Base-by-base conservation (phyloP, 1,284 basidiomycete species). In the Leccinum pachyderme region DNA sequence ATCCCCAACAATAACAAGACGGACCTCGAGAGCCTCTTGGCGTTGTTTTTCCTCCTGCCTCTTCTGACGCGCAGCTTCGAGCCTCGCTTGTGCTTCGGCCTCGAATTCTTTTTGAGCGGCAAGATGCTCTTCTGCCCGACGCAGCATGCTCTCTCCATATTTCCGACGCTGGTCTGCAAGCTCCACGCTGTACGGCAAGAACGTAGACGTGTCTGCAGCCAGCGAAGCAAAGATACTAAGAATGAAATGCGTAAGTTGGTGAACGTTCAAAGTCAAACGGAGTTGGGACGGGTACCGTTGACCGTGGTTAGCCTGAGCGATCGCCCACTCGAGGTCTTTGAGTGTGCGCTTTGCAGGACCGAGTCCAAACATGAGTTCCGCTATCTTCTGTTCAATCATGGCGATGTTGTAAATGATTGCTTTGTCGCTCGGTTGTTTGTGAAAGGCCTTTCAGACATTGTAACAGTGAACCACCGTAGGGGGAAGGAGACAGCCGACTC, bases 351-450 rank as follows among this genome's bases (percentile, higher is more conserved):
- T 93, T 13, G 83, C 77, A 0, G 87, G 81, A 2, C 81, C 79
- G 22, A 95, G 74, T 1, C 83, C 79, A 58, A 94, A 85, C 48
- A 97, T 74, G 75, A 97, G 81, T 70, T 97, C 93, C 0, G 92
- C 90, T 0, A 91, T 88, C 72, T 96, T 96, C 71, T 98, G 95
- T 71, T 95, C 87, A 35, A 98, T 93, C 88, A 97, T 94, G 52
- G 94, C 95, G 65, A 97, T 91, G 71, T 98, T 98, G 75, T 95
- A 98, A 43, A 91, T 61, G 51, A 90, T 87, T 5, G 91, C 90
- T 65, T 94, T 93, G 75, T 98, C 95, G 55, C 79, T 81, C 0
- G 93, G 93, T 62, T 88, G 84, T 22, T 93, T 71, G 63, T 91
- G 87, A 27, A 89, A 77, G 1, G 94, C 93, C 90, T 95, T 47